These are phyloP conservation scores for Naganishia vishniacii DNA, from an alignment of 768 basidiomycete genomes.

Conservation along the genomic window DNA sequence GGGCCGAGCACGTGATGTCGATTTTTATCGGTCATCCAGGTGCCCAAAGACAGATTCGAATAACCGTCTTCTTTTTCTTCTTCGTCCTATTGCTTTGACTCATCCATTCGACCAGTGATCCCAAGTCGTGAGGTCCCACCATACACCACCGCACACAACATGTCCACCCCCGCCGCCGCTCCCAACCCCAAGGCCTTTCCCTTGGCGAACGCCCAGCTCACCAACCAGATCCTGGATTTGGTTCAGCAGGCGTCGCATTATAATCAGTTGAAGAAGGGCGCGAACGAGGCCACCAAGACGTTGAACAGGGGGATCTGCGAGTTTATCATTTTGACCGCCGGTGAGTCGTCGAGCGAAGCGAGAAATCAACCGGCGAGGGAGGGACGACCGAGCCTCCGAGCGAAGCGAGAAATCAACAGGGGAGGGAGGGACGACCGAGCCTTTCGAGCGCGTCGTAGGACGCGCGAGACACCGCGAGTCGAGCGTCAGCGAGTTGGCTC, in stretches of 20 bases:
- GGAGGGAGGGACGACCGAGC: no score
- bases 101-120: constrained; percentile 40
- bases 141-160: constrained; percentile 9
- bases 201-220: constrained; percentile 73
- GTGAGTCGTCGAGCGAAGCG: no score
- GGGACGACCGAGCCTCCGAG: no score
- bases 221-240: constrained; percentile 90
- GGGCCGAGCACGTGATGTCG: no score
- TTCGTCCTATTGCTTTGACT: constrained; percentile 12
- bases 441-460: no score
- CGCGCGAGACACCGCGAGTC: no score
- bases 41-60: no score
- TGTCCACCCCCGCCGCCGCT: constrained; percentile 50
- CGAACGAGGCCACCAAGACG: constrained; percentile 98
- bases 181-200: constrained; percentile 79
- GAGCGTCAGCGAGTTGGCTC: no score
- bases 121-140: constrained; percentile 36
- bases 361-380: no score
- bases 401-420: no score
- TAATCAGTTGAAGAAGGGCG: constrained; percentile 98
- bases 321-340: constrained; percentile 84
- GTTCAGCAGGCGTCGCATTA: constrained; percentile 93
- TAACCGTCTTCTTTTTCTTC: not conserved
- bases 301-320: constrained; percentile 96
- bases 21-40: no score